Evolutionary conservation across 2,329 filamentous ascomycete genomes (phyloP).

Genomic region (Diaporthe ampelina): DNA sequence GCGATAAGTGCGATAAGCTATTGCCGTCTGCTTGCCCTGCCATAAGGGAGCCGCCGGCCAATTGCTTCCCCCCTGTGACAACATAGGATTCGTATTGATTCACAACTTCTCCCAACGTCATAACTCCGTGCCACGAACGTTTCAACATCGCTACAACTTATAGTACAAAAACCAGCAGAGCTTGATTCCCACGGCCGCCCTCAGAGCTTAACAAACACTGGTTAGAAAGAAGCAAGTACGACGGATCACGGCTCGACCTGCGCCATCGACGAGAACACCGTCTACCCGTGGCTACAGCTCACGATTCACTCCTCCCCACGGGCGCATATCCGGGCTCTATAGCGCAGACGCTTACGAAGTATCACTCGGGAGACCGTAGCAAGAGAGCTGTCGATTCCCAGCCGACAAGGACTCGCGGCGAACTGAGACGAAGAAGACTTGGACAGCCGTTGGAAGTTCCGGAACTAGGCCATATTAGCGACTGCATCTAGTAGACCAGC

Average conservation of each 20-base stretch:
- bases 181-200: no score
- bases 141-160: neutral
- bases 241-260: constrained; percentile 5
- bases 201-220: neutral
- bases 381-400: neutral
- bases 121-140: neutral
- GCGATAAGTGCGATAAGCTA: constrained; percentile 22
- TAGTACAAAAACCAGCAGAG: neutral
- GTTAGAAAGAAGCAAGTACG: neutral
- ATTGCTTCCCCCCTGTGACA: constrained; percentile 23
- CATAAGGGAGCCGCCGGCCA: constrained; percentile 15
- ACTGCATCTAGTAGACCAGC: neutral
- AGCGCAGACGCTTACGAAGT: neutral
- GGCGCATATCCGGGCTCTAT: neutral
- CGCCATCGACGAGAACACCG: neutral
- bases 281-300: constrained; percentile 4
- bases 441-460: no score
- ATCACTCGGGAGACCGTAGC: neutral
- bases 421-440: neutral
- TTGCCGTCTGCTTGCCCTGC: constrained; percentile 1
- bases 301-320: constrained; percentile 12
- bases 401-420: neutral
- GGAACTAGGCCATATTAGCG: neutral
- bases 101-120: neutral
- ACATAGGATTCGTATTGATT: constrained; percentile 14